Percentiles rank a stretch among this genome's conserved stretches.
phyloP scores from a whole-genome alignment of 2,329 filamentous ascomycete genomes.

The Fusarium sp. region DNA sequence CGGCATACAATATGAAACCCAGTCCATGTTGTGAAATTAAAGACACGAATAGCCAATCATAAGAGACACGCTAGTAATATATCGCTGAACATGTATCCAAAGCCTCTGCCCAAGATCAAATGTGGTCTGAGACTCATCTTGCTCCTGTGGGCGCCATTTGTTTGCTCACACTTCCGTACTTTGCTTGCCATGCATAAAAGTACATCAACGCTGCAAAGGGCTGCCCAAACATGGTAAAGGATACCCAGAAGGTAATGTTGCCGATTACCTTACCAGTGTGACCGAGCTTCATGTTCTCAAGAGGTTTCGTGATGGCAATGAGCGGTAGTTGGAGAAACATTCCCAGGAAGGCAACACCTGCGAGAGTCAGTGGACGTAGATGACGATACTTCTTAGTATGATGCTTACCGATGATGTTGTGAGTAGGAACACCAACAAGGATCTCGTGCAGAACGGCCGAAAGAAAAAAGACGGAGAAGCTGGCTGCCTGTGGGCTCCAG shows the following conservation, averaged over 20 bases:
- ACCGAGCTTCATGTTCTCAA: conserved; percentile 84
- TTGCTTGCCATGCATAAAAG: conserved; percentile 98
- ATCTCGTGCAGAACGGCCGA: conserved; percentile 93
- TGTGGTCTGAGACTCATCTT: conserved; percentile 10
- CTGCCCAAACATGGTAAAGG: conserved; percentile 95
- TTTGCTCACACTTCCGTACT: conserved; percentile 87
- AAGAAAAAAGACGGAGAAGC: conserved; percentile 87
- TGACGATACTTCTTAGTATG: neutral
- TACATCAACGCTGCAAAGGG: conserved; percentile 93
- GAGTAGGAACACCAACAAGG: conserved; percentile 93
- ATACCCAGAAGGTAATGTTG: conserved; percentile 96
- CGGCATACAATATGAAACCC: too few relatives aligned
- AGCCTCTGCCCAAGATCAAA: neutral
- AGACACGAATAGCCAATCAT: conserved; percentile 14
- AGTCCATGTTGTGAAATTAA: conserved; percentile 7
- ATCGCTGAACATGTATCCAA: conserved; percentile 12
- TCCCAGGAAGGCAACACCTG: conserved; percentile 90
- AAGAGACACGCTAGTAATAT: conserved; percentile 5
- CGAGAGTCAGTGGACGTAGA: conserved; percentile 21
- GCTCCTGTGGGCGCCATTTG: conserved; percentile 43
- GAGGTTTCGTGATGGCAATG: conserved; percentile 83
- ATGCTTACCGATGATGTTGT: conserved; percentile 85
- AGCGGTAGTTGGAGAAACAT: conserved; percentile 96
- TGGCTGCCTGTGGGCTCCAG: conserved; percentile 79
- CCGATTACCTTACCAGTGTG: conserved; percentile 83